Base-by-base conservation (phyloP, 2,329 filamentous ascomycete genomes). In the Celoporthe dispersa region DNA sequence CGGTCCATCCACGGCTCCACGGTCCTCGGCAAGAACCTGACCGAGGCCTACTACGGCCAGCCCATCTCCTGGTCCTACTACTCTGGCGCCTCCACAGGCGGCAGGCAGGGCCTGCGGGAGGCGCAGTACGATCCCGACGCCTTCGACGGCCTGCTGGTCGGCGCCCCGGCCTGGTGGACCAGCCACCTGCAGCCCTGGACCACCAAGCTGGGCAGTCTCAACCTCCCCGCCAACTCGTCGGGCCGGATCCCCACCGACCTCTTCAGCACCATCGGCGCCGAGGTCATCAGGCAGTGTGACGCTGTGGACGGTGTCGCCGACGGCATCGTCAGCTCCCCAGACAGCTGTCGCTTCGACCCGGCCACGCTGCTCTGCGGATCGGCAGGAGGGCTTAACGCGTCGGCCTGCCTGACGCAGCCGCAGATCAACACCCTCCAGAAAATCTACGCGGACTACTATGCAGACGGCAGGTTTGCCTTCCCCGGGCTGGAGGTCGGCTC, bases 11-110 rank as follows among this genome's bases (percentile, higher is more conserved):
- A 89, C 73, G 85, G 83, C 7, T 84, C 85, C 2, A 80, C 86
- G 0, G 80, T 82, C 0, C 74, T 85, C 2, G 83, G 83, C 7
- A 89, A 88, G 76, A 59, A 79, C 62, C 77, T 89, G 44, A 81
- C 83, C 2, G 75, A 80, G n/a, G 77, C 77, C 2, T 89, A 85
- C 77, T 89, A 89, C 73, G 73, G 77, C 16, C 67, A 75, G 11
- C 74, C 77, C 0, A 81, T 82, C 35, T 77, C 80, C 16, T 84
- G 84, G 75, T 85, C 82, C 7, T 89, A 88, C 76, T 89, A 85
- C 74, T 80, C 82, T 9, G 87, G 87, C 51, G 90, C 87, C 75
- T 88, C 86, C 0, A 89, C 87, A 0, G 88, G 88, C 33, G 88
- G 88, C 0, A 80, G 87, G 0, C 87, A 90, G 77, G 88, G 87